Evolutionary conservation across 2,329 filamentous ascomycete genomes (phyloP).

Genomic region (Emmonsiellopsis sp.): DNA sequence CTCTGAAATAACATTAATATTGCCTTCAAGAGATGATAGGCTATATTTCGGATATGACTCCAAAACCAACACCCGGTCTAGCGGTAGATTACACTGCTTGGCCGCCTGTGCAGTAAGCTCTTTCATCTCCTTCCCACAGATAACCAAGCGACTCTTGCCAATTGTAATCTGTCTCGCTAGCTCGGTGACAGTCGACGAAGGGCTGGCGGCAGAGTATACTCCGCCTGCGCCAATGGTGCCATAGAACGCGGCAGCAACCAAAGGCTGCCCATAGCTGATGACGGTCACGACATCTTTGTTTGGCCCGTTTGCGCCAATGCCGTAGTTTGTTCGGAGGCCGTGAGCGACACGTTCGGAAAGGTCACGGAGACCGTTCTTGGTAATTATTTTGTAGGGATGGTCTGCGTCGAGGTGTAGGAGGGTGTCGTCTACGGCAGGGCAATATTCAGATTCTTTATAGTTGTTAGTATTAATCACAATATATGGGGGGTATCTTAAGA

Average conservation of each 20-base stretch:
- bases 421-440: neutral
- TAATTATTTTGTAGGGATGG: neutral
- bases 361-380: slow-evolving; percentile 1
- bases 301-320: neutral
- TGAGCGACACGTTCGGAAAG: neutral
- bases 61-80: neutral
- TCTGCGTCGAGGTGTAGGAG: neutral
- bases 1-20: neutral
- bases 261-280: slow-evolving; percentile 1
- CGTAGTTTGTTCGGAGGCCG: slow-evolving; percentile 1
- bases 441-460: neutral
- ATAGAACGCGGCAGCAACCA: neutral
- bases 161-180: slow-evolving; percentile 1
- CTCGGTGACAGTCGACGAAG: neutral
- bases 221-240: slow-evolving; percentile 1
- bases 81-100: slow-evolving; percentile 1
- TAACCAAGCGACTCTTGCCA: slow-evolving; percentile 1
- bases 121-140: slow-evolving; percentile 2
- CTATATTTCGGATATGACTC: neutral
- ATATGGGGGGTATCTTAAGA: neutral
- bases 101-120: neutral
- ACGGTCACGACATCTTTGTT: slow-evolving; percentile 2
- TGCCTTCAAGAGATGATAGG: neutral
- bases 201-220: slow-evolving; percentile 2
- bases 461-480: neutral